Evolutionary conservation across 306 rosid genomes (phyloP).

Genomic region (Rubus idaeus): DNA sequence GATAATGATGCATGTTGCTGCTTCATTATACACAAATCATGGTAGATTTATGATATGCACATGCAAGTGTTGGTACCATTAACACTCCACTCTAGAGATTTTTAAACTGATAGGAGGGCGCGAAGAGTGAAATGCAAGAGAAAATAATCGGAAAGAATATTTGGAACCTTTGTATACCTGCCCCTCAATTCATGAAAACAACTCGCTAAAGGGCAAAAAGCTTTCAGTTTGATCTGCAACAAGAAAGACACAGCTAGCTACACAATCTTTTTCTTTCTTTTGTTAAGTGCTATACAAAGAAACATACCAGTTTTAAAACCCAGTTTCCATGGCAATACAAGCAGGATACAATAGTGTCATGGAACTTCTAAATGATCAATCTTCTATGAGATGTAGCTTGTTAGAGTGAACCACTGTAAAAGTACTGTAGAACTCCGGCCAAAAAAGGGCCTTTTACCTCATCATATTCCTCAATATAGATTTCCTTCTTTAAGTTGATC

Average conservation of each 20-base stretch:
- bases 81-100: background rate
- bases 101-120: background rate
- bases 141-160: background rate
- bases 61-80: background rate
- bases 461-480: background rate
- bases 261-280: background rate
- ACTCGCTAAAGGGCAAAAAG: too few species aligned
- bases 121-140: background rate
- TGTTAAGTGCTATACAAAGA: background rate
- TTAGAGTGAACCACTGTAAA: background rate
- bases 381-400: slow-evolving; percentile 1
- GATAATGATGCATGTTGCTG: too few species aligned
- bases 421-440: slow-evolving; percentile 6
- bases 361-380: background rate
- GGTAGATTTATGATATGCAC: background rate
- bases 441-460: slow-evolving; percentile 11
- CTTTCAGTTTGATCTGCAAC: background rate
- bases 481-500: slow-evolving; percentile 20
- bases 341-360: background rate
- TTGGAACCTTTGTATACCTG: background rate
- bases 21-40: background rate
- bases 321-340: slow-evolving; percentile 5
- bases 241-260: background rate
- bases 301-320: background rate
- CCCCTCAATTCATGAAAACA: background rate